Percentiles rank a stretch among this genome's conserved stretches.
Evolutionary conservation across 306 rosid species (phyloP).

Genomic region (Cicer arietinum): DNA sequence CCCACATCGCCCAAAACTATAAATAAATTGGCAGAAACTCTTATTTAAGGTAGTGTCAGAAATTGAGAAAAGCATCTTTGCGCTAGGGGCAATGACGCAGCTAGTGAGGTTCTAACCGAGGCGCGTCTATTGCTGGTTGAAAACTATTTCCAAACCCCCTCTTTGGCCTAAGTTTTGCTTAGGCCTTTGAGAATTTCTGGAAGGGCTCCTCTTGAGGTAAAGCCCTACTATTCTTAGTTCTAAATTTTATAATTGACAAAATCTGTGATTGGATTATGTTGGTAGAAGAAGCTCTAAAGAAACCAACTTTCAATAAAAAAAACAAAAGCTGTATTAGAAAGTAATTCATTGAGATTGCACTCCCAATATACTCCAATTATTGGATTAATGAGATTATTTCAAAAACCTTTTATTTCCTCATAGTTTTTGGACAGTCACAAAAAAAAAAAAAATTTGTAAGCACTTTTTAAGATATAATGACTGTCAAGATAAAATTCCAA

Average conservation of each 20-base stretch:
- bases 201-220: conserved; percentile 37
- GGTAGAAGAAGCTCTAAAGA: too few relatives aligned
- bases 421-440: too few relatives aligned
- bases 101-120: conserved; percentile 16
- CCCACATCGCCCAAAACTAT: conserved; percentile 14
- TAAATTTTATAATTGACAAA: neutral
- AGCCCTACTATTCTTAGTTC: conserved; percentile 11
- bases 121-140: conserved; percentile 35
- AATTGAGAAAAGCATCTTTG: neutral
- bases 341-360: too few relatives aligned
- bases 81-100: conserved; percentile 30
- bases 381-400: too few relatives aligned
- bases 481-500: too few relatives aligned
- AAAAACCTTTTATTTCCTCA: too few relatives aligned
- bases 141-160: conserved; percentile 35
- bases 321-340: too few relatives aligned
- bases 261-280: too few relatives aligned
- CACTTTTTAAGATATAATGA: too few relatives aligned
- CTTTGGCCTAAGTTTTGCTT: neutral
- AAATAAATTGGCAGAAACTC: neutral
- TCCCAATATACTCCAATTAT: too few relatives aligned
- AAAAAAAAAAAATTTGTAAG: too few relatives aligned
- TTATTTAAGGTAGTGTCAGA: neutral
- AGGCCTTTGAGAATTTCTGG: conserved; percentile 46
- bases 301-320: too few relatives aligned